These are phyloP conservation scores for Moniliella sp. DNA, from an alignment of 1,284 basidiomycete species.

Conservation along the genomic window DNA sequence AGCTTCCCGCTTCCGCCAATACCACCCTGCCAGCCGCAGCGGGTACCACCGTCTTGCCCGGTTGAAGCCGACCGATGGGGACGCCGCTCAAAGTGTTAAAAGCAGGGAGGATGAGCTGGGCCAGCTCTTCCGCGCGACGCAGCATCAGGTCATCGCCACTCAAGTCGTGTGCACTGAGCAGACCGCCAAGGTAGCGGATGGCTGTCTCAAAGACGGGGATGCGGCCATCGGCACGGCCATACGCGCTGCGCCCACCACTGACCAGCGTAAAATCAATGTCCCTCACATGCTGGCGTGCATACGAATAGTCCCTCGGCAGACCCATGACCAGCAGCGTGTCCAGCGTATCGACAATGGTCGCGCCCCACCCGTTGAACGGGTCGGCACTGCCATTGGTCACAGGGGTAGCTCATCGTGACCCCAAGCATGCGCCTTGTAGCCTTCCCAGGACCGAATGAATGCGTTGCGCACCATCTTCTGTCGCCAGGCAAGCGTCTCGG, in stretches of 20 bases:
- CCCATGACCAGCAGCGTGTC: slow-evolving; percentile 75
- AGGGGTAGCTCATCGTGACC: slow-evolving; percentile 45
- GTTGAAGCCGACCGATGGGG: slow-evolving; percentile 29
- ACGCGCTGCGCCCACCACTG: slow-evolving; percentile 23
- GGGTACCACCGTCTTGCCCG: slow-evolving; percentile 1
- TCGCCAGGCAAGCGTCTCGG: slow-evolving; percentile 10
- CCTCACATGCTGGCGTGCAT: slow-evolving; percentile 50
- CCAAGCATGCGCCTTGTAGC: slow-evolving; percentile 41
- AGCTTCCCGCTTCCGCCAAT: slow-evolving; percentile 37
- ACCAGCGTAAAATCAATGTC: slow-evolving; percentile 43
- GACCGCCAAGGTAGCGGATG: slow-evolving; percentile 68
- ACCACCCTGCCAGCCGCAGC: slow-evolving; percentile 4
- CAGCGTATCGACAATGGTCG: slow-evolving; percentile 48
- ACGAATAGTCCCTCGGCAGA: slow-evolving; percentile 53
- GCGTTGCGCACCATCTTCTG: slow-evolving; percentile 39
- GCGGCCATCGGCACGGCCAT: slow-evolving; percentile 24
- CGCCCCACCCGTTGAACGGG: slow-evolving; percentile 49
- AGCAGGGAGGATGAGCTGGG: slow-evolving; percentile 44
- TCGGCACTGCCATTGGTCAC: slow-evolving; percentile 23
- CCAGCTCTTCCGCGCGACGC: slow-evolving; percentile 46
- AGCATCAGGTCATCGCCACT: slow-evolving; percentile 42
- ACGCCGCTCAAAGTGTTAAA: slow-evolving; percentile 39
- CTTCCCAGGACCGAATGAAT: slow-evolving; percentile 42
- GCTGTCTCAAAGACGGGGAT: slow-evolving; percentile 62
- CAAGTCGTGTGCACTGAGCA: slow-evolving; percentile 61